Evolutionary conservation across 345 rosid genomes (phyloP), one percentile per base, ranked within the genome.

Genomic region (Rhodomyrtus tomentosa): DNA sequence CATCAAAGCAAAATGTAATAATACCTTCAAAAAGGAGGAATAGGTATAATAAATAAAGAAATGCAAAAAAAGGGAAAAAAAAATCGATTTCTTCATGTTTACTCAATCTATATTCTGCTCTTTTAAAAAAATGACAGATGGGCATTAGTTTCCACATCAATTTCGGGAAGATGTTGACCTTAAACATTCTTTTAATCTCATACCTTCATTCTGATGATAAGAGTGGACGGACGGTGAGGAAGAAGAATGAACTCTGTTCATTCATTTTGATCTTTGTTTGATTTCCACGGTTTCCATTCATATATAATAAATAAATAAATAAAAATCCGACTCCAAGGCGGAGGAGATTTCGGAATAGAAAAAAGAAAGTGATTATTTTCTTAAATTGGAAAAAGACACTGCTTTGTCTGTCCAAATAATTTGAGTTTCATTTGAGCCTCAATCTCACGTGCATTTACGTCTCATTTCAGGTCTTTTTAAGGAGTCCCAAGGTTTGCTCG

Each of bases 201-300:
- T 21, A 84, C 86, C 62, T 87, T 86, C 82, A 53, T 87, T 79
- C 55, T 85, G 86, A 84, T 84, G 89, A 89, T 89, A 86, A 85
- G 87, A 82, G 85, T 51, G 24, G 68, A 85, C 58, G 81, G 83
- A 55, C 51, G 32, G 40, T 53, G 48, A 84, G 29, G 27, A 27
- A 38, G 52, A 50, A 50, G 82, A 85, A 52, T 2, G 51, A 87
- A 83, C 15, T 48, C 52, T 54, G 87, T 87, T 89, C 88, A 87
- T 89, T 83, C 90, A 73, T 85, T 82, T 55, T 82, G 50, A 32
- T 72, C 29, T 27, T 36, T 68, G 40, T 36, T 68, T 36, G 45
- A 68, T 68, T 68, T 36, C 79, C 79, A 36, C 40, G 79, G 79
- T 36, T 68, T 2, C 45, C 45, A 18, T 4, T 3, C 32, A 29